Evolutionary conservation across 2,329 filamentous ascomycete species (phyloP).

Genomic region (Fonsecaea nubica): DNA sequence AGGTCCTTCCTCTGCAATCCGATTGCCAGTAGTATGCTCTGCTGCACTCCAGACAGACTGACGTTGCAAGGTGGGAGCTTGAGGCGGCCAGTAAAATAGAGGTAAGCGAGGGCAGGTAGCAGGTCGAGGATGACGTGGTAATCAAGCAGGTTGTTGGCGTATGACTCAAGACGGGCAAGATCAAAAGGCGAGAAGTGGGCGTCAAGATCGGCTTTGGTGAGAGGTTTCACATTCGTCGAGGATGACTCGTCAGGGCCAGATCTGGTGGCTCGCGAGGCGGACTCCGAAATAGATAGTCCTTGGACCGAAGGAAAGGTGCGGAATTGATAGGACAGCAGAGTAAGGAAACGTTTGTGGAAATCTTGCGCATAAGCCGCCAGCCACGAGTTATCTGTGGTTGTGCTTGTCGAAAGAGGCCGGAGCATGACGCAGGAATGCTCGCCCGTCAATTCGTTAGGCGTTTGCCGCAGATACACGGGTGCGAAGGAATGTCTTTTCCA

Average conservation of each 20-base stretch:
- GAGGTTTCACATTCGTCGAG: slow-evolving; percentile 56
- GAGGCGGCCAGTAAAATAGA: slow-evolving; percentile 85
- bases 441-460: slow-evolving; percentile 92
- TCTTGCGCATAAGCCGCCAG: slow-evolving; percentile 88
- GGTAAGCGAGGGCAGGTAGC: slow-evolving; percentile 77
- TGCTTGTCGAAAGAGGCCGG: slow-evolving; percentile 68
- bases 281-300: slow-evolving; percentile 86
- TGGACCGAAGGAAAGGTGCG: slow-evolving; percentile 77
- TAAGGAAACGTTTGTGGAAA: slow-evolving; percentile 92
- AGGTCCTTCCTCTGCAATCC: slow-evolving; percentile 90
- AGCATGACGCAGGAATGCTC: slow-evolving; percentile 99
- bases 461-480: slow-evolving; percentile 93
- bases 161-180: slow-evolving; percentile 91
- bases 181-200: slow-evolving; percentile 84
- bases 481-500: slow-evolving; percentile 89
- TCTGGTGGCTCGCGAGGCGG: slow-evolving; percentile 62
- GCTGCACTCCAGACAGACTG: slow-evolving; percentile 80
- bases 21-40: slow-evolving; percentile 84
- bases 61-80: slow-evolving; percentile 59
- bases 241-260: slow-evolving; percentile 71
- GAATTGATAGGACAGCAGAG: slow-evolving; percentile 91
- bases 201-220: slow-evolving; percentile 80
- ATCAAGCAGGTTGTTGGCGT: slow-evolving; percentile 95
- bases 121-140: slow-evolving; percentile 97
- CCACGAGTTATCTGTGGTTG: slow-evolving; percentile 75